Conservation (phyloP, 169 alveolate species). For the Theileria annulata region DNA sequence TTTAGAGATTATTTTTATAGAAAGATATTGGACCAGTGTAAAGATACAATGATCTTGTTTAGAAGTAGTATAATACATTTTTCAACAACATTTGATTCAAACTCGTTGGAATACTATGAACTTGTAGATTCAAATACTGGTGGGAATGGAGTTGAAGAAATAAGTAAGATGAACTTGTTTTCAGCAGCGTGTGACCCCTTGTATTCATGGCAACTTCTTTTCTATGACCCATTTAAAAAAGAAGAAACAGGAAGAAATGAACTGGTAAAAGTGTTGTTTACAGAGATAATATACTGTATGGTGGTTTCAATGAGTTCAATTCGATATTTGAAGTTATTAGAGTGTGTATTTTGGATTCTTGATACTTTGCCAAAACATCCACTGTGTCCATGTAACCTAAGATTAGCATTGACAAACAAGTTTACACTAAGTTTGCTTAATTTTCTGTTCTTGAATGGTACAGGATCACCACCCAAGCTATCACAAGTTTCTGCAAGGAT, state of each 20-base stretch:
- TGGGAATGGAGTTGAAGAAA: neutral
- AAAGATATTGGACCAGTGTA: slow-evolving; percentile 10
- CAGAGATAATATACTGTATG: slow-evolving; percentile 53
- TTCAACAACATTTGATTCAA: slow-evolving; percentile 24
- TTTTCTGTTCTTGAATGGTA: slow-evolving; percentile 81
- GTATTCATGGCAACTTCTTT: slow-evolving; percentile 70
- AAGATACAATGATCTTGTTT: slow-evolving; percentile 11
- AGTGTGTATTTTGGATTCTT: slow-evolving; percentile 86
- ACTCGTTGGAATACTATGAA: slow-evolving; percentile 50
- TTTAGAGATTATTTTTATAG: slow-evolving; percentile 37
- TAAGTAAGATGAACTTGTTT: slow-evolving; percentile 45
- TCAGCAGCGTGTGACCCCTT: slow-evolving; percentile 68
- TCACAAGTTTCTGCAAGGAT: slow-evolving; percentile 83
- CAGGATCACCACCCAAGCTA: slow-evolving; percentile 81
- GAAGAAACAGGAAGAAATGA: slow-evolving; percentile 8
- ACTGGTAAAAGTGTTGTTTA: slow-evolving; percentile 18
- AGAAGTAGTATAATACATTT: slow-evolving; percentile 42
- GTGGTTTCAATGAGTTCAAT: slow-evolving; percentile 56
- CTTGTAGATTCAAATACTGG: slow-evolving; percentile 1
- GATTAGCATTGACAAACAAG: slow-evolving; percentile 74
- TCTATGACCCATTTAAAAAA: slow-evolving; percentile 31
- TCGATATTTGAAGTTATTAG: slow-evolving; percentile 78
- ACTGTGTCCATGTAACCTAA: slow-evolving; percentile 79
- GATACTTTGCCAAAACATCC: slow-evolving; percentile 87
- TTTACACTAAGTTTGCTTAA: slow-evolving; percentile 74